Conservation (phyloP, 768 basidiomycete genomes). For the Kwoniella dejecticola region DNA sequence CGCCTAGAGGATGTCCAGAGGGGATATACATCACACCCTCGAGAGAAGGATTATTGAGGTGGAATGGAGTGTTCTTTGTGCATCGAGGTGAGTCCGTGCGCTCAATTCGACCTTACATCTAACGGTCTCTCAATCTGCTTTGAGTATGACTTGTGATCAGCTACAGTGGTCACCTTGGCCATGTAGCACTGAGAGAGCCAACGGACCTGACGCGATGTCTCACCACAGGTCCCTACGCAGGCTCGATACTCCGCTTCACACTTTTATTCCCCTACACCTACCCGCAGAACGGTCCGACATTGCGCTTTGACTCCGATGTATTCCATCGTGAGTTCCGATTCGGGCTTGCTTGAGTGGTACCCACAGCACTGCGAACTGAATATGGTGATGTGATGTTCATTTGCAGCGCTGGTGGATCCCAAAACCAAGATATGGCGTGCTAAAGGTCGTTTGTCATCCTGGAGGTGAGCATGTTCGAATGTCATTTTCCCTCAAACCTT, state of each 20-base stretch:
- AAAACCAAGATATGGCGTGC: slow-evolving; percentile 45
- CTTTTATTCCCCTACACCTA: slow-evolving; percentile 31
- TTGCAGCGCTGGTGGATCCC: slow-evolving; percentile 44
- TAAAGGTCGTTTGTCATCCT: slow-evolving; percentile 24
- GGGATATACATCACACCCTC: slow-evolving; percentile 48
- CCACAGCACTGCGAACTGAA: neutral
- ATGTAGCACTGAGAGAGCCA: too few relatives aligned
- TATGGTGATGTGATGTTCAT: neutral
- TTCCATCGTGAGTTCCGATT: slow-evolving; percentile 43
- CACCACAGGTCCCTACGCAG: slow-evolving; percentile 42
- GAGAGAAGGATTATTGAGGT: slow-evolving; percentile 22
- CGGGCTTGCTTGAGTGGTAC: neutral
- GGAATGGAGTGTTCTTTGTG: slow-evolving; percentile 48
- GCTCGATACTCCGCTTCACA: slow-evolving; percentile 41
- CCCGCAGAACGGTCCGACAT: slow-evolving; percentile 29
- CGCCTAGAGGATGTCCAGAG: slow-evolving; percentile 32
- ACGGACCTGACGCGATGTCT: too few relatives aligned
- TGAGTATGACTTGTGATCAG: too few relatives aligned
- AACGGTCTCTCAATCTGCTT: neutral
- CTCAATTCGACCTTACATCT: neutral
- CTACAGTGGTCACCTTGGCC: too few relatives aligned
- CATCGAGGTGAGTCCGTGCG: slow-evolving; percentile 35
- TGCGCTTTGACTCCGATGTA: slow-evolving; percentile 43
- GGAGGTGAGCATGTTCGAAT: slow-evolving; percentile 37
- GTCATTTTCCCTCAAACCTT: too few relatives aligned